These are phyloP conservation scores for Xylariaceae sp. DNA, from an alignment of 2,329 filamentous ascomycete species.

Conservation along the genomic window DNA sequence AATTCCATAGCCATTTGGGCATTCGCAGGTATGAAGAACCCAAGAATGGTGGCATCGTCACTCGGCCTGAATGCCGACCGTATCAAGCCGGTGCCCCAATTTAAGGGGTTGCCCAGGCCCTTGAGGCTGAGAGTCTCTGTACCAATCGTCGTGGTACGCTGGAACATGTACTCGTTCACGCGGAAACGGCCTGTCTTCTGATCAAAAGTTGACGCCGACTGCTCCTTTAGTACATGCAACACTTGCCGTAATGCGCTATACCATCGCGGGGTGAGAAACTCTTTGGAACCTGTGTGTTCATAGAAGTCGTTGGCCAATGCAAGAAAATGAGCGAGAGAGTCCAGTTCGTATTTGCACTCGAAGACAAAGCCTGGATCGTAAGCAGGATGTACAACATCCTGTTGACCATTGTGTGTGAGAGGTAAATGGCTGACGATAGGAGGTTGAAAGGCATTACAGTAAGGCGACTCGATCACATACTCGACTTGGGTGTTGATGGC, in stretches of 20 bases:
- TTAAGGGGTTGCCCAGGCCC: slow-evolving; percentile 88
- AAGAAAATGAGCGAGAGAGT: slow-evolving; percentile 89
- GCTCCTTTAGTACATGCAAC: slow-evolving; percentile 67
- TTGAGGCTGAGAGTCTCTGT: slow-evolving; percentile 83
- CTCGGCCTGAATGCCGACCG: slow-evolving; percentile 91
- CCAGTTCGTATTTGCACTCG: slow-evolving; percentile 98
- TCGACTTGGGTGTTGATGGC: slow-evolving; percentile 96
- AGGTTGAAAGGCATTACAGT: slow-evolving; percentile 98
- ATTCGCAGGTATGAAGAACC: slow-evolving; percentile 92
- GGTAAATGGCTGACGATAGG: slow-evolving; percentile 74
- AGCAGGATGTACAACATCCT: slow-evolving; percentile 75
- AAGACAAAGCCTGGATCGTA: slow-evolving; percentile 86
- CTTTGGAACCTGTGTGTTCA: slow-evolving; percentile 68
- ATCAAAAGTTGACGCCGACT: slow-evolving; percentile 78
- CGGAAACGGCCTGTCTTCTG: slow-evolving; percentile 56
- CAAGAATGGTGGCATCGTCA: slow-evolving; percentile 89
- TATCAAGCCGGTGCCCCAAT: slow-evolving; percentile 75
- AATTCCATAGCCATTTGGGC: slow-evolving; percentile 94
- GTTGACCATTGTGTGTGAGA: slow-evolving; percentile 70
- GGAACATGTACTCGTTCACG: slow-evolving; percentile 81
- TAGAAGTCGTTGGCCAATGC: slow-evolving; percentile 82
- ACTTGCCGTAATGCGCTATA: slow-evolving; percentile 69
- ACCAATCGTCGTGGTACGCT: slow-evolving; percentile 69
- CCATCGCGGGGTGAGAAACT: slow-evolving; percentile 77
- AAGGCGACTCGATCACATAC: slow-evolving; percentile 89